phyloP scores from a whole-genome alignment of 164 flowering plant species.

The Santalum album region DNA sequence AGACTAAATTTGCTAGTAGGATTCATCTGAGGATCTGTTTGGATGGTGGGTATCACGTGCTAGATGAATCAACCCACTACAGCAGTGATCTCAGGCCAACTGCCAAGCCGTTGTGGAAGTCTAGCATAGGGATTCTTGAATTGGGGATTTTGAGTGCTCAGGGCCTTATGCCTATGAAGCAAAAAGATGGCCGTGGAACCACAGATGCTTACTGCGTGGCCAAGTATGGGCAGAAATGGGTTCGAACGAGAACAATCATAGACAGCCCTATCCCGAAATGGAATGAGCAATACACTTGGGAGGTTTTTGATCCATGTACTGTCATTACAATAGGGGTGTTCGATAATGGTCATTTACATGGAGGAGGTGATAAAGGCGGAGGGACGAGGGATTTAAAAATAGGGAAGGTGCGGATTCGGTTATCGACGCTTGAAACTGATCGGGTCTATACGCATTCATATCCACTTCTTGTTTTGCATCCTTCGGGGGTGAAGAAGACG shows the following conservation, averaged over 20 bases:
- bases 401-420: constrained; percentile 5
- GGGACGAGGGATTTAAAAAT: not conserved
- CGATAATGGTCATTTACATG: constrained; percentile 4
- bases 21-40: constrained; percentile 4
- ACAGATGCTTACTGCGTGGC: constrained; percentile 8
- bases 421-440: constrained; percentile 3
- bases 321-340: constrained; percentile 4
- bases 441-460: constrained; percentile 8
- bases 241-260: not conserved
- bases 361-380: not conserved
- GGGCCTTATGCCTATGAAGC: constrained; percentile 8
- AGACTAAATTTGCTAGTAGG: constrained; percentile 5
- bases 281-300: constrained; percentile 6
- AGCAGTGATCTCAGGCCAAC: constrained; percentile 7
- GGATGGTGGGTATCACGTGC: constrained; percentile 6
- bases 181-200: constrained; percentile 5
- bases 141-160: constrained; percentile 4
- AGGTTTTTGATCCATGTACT: constrained; percentile 3
- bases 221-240: constrained; percentile 8
- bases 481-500: constrained; percentile 3
- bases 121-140: constrained; percentile 3
- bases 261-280: constrained; percentile 1
- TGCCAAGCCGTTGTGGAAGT: constrained; percentile 4
- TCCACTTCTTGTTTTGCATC: constrained; percentile 5
- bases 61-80: constrained; percentile 8